Percentiles rank a stretch among this genome's conserved stretches.
These are phyloP conservation scores for Proliferodiscus dingleyae DNA, from an alignment of 2,329 filamentous ascomycete species.

Conservation along the genomic window DNA sequence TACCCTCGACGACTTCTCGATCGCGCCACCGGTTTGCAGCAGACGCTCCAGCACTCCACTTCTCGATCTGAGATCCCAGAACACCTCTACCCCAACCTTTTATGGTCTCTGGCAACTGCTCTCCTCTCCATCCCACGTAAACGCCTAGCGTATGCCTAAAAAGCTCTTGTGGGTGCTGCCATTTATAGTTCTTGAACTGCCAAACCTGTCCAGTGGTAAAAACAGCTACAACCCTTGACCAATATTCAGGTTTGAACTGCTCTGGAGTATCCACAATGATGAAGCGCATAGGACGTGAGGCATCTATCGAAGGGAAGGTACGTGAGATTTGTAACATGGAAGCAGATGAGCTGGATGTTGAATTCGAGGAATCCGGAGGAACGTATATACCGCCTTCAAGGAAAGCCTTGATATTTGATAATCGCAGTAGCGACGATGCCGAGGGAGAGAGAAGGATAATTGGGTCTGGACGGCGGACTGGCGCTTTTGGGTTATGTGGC, in stretches of 20 bases:
- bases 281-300: conserved; percentile 75
- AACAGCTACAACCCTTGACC: conserved; percentile 89
- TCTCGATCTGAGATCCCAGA: conserved; percentile 73
- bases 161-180: conserved; percentile 80
- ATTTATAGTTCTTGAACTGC: conserved; percentile 99
- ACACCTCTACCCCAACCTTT: conserved; percentile 84
- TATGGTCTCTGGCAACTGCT: conserved; percentile 72
- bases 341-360: conserved; percentile 58
- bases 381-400: conserved; percentile 79
- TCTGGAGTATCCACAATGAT: conserved; percentile 91
- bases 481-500: conserved; percentile 49
- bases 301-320: conserved; percentile 64
- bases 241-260: conserved; percentile 97
- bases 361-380: conserved; percentile 61
- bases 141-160: conserved; percentile 85
- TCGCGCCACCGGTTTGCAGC: conserved; percentile 66
- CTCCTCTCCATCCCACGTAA: conserved; percentile 87
- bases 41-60: conserved; percentile 58
- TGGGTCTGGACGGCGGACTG: conserved; percentile 59
- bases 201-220: conserved; percentile 97
- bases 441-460: conserved; percentile 97
- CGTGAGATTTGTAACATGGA: conserved; percentile 86
- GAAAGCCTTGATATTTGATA: conserved; percentile 94
- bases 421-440: conserved; percentile 86
- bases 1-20: conserved; percentile 83